Conservation (phyloP, 768 basidiomycete genomes). For the Coprinopsis sp. region DNA sequence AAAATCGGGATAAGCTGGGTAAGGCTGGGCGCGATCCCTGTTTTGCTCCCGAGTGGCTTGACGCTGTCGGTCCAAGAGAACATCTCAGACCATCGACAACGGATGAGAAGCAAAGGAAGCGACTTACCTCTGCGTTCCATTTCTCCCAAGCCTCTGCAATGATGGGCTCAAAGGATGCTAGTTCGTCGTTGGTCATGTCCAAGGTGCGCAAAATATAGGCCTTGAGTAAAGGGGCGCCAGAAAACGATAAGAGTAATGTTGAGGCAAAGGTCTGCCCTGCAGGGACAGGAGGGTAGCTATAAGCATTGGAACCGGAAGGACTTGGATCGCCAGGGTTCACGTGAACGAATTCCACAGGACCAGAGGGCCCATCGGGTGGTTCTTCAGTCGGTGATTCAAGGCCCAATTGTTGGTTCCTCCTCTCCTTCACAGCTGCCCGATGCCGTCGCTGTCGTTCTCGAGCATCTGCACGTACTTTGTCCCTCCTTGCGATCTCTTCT, state of each 20-base stretch:
- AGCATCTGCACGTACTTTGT: slow-evolving; percentile 71
- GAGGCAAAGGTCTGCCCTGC: slow-evolving; percentile 77
- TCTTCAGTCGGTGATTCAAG: slow-evolving; percentile 59
- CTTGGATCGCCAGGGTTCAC: slow-evolving; percentile 32
- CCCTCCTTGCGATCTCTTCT: slow-evolving; percentile 64
- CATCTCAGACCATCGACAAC: no score
- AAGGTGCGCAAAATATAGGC: slow-evolving; percentile 69
- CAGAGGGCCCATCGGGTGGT: slow-evolving; percentile 54
- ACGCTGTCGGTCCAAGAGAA: no score
- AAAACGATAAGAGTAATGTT: slow-evolving; percentile 70
- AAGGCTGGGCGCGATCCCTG: no score
- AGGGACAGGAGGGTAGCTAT: slow-evolving; percentile 52
- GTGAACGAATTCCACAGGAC: no score
- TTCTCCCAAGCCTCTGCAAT: slow-evolving; percentile 84
- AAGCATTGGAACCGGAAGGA: slow-evolving; percentile 32
- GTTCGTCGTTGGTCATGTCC: slow-evolving; percentile 73
- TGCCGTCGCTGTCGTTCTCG: slow-evolving; percentile 82
- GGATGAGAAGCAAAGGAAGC: neutral
- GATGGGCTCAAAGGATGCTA: slow-evolving; percentile 71
- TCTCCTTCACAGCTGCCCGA: slow-evolving; percentile 70
- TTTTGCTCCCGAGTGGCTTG: no score
- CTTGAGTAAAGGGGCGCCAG: slow-evolving; percentile 69
- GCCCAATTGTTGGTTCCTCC: slow-evolving; percentile 79
- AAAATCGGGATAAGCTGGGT: no score
- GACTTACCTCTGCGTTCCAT: slow-evolving; percentile 73